Conservation (phyloP, 192 early-diverging fungal genomes). For the Backusella liffmaniae region DNA sequence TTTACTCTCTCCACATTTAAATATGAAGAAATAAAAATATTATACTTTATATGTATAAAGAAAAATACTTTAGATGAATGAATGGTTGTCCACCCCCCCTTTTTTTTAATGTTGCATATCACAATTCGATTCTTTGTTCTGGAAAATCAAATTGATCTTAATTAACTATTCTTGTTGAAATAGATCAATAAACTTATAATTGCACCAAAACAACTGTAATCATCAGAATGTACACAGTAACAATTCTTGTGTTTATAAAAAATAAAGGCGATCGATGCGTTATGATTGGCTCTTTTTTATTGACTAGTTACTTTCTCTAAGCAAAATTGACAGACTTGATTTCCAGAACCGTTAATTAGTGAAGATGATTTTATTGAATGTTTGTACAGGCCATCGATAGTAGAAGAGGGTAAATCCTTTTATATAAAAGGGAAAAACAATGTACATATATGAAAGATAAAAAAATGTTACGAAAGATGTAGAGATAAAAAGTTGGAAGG, state of each 20-base stretch:
- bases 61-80: too few relatives aligned
- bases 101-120: too few relatives aligned
- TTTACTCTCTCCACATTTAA: too few relatives aligned
- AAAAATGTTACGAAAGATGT: background rate
- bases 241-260: background rate
- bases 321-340: background rate
- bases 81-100: too few relatives aligned
- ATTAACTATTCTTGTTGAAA: too few relatives aligned
- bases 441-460: background rate
- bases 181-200: too few relatives aligned
- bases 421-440: background rate
- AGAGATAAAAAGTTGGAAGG: background rate
- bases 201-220: background rate
- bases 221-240: background rate
- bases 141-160: too few relatives aligned
- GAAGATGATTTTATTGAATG: background rate
- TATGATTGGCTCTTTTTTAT: background rate
- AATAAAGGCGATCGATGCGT: background rate
- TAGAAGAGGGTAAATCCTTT: background rate
- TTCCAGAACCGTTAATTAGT: background rate
- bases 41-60: too few relatives aligned
- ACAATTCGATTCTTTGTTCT: too few relatives aligned
- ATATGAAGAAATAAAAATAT: too few relatives aligned
- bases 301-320: background rate
- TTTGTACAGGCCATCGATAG: background rate